Evolutionary conservation across 495 filamentous ascomycete species (phyloP).

Genomic region (Tuber aestivum): DNA sequence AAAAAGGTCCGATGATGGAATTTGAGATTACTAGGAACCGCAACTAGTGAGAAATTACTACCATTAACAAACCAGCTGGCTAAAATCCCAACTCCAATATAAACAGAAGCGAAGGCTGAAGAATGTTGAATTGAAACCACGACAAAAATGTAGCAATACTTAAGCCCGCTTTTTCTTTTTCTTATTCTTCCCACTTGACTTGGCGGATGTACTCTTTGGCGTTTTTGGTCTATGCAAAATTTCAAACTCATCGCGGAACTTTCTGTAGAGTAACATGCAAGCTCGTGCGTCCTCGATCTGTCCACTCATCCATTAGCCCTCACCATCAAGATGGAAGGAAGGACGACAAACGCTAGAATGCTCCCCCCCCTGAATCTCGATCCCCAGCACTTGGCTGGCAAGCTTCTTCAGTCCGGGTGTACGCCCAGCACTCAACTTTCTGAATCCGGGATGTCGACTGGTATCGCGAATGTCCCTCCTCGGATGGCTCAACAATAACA

Average conservation of each 20-base stretch:
- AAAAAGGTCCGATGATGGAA: not conserved
- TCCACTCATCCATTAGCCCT: constrained; percentile 15
- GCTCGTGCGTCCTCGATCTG: constrained; percentile 80
- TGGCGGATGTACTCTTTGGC: constrained; percentile 47
- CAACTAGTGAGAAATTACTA: not conserved
- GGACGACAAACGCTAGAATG: constrained; percentile 53
- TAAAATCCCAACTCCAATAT: not conserved
- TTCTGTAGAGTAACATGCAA: constrained; percentile 77
- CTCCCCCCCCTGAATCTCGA: constrained; percentile 74
- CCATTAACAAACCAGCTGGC: not conserved
- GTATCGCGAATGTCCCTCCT: constrained; percentile 77
- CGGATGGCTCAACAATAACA: constrained; percentile 68
- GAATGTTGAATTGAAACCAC: not conserved
- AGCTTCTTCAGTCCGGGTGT: constrained; percentile 72
- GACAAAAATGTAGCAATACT: constrained; percentile 25
- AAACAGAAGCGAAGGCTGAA: not conserved
- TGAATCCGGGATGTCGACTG: constrained; percentile 65
- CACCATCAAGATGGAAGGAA: not conserved
- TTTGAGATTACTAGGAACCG: not conserved
- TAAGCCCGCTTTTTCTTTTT: constrained; percentile 52
- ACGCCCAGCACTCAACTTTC: constrained; percentile 60
- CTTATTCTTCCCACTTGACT: constrained; percentile 44
- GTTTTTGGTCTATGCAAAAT: constrained; percentile 62
- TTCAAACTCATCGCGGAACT: constrained; percentile 77
- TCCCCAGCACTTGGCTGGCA: constrained; percentile 67